Conservation (phyloP, 331 rosid genomes). For the Quercus phellos region DNA sequence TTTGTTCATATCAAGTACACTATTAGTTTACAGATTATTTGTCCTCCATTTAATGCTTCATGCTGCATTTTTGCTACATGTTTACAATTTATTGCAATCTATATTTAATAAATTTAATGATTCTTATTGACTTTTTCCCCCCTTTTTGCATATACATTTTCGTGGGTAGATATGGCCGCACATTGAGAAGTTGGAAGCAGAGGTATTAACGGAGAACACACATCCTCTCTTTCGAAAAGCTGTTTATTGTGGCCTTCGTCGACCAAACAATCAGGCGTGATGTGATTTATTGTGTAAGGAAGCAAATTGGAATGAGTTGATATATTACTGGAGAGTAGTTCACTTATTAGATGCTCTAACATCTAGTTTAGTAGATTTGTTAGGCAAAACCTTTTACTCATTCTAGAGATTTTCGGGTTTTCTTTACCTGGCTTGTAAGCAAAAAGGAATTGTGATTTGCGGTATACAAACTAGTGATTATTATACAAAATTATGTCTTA, state of each 20-base stretch:
- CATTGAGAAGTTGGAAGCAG: conserved; percentile 76
- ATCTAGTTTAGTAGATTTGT: background rate
- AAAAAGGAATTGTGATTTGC: background rate
- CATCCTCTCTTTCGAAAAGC: conserved; percentile 66
- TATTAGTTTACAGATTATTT: background rate
- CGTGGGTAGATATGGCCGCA: conserved; percentile 78
- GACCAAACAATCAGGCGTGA: conserved; percentile 42
- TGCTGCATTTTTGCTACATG: background rate
- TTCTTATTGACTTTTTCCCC: background rate
- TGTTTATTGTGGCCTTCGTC: conserved; percentile 67
- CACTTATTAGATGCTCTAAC: background rate
- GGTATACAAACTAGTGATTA: background rate
- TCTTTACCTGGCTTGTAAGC: background rate
- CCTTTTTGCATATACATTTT: conserved; percentile 2
- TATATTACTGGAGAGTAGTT: background rate
- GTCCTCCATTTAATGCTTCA: background rate
- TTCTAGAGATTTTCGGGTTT: background rate
- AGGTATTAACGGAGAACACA: conserved; percentile 55
- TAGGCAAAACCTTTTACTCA: background rate
- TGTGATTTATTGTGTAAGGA: background rate
- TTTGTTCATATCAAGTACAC: background rate
- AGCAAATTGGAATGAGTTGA: background rate
- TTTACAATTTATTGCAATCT: background rate
- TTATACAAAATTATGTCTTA: background rate
- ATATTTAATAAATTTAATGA: background rate